Conservation (phyloP, 768 basidiomycete species). For the Trametopsis cervina region DNA sequence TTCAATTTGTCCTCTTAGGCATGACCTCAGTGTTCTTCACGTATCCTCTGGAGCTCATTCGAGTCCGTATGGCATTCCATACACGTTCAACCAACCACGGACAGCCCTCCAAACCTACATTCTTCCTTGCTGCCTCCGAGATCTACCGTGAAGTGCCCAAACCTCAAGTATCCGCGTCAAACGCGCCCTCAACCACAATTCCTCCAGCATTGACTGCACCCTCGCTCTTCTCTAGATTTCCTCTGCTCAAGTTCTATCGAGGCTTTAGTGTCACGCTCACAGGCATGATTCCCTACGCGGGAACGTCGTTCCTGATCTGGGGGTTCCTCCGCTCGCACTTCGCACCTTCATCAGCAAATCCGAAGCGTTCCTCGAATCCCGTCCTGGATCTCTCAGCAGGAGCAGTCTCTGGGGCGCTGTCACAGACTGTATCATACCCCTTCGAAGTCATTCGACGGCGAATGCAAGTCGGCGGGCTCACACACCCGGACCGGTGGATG, state of each 20-base stretch:
- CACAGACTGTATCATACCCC: conserved; percentile 90
- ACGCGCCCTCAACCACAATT: conserved; percentile 12
- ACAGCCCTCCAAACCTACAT: conserved; percentile 37
- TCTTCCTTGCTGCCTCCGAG: conserved; percentile 45
- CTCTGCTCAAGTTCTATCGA: conserved; percentile 88
- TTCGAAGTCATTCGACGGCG: conserved; percentile 88
- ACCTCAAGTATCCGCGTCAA: conserved; percentile 15
- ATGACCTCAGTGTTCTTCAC: conserved; percentile 85
- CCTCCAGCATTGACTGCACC: conserved; percentile 20
- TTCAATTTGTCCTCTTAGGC: too few species aligned
- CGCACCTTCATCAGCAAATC: conserved; percentile 39
- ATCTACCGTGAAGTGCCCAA: conserved; percentile 65
- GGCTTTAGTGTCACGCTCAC: conserved; percentile 90
- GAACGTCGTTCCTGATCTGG: conserved; percentile 91
- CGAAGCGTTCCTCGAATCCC: conserved; percentile 26
- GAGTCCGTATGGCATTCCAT: conserved; percentile 92
- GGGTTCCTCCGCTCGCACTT: conserved; percentile 63
- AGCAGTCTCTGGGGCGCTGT: conserved; percentile 76
- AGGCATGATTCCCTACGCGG: conserved; percentile 95
- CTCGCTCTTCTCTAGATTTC: conserved; percentile 50
- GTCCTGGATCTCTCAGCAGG: conserved; percentile 74
- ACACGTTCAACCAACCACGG: conserved; percentile 32
- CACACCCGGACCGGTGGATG: conserved; percentile 68
- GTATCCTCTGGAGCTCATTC: conserved; percentile 92
- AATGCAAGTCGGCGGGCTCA: conserved; percentile 93